Evolutionary conservation across 2,329 filamentous ascomycete genomes (phyloP), one percentile per base, ranked within the genome.

Genomic region (Cladosporium sp.): DNA sequence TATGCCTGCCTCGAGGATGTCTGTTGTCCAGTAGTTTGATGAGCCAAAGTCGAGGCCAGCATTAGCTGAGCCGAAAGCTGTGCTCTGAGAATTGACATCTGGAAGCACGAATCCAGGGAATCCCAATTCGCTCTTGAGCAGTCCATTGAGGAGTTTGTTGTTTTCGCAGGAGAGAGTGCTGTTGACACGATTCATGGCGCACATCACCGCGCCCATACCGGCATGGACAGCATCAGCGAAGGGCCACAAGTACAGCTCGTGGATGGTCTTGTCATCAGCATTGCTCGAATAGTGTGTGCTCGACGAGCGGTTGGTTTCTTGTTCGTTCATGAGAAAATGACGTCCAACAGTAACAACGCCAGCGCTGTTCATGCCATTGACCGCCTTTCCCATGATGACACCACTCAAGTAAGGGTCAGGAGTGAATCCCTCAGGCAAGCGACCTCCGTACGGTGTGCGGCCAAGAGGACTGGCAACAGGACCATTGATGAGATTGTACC

Each of bases 21-120:
- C 87, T 2, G 79, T 76, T 82, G 88, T 86, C 52, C 52, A 55
- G 39, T 55, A 55, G 15, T 17, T 45, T 15, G 52, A 55, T 2
- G 52, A 55, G 40, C 52, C 52, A 25, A 45, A 55, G 61, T 88
- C 85, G 1, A 88, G 73, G 0, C 85, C 85, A 22, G 81, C 78
- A 40, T 86, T 70, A 0, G 84, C 82, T 17, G 82, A 84, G 0
- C 76, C 79, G 0, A 86, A 82, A 1, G 83, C 84, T 0, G 80
- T 79, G 52, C 82, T 76, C 54, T 87, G 83, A 0, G 82, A 61
- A 85, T 84, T 11, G 74, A 91, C 95, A 70, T 96, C 91, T 1
- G 85, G 87, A 80, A 92, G 89, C 14, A 92, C 83, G 59, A 92
- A 92, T 0, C 90, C 90, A 69, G 94, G 89, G 68, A 95, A 94